Base-by-base conservation (phyloP, 176 grass and related monocot genomes). In the Oryza australiensis region DNA sequence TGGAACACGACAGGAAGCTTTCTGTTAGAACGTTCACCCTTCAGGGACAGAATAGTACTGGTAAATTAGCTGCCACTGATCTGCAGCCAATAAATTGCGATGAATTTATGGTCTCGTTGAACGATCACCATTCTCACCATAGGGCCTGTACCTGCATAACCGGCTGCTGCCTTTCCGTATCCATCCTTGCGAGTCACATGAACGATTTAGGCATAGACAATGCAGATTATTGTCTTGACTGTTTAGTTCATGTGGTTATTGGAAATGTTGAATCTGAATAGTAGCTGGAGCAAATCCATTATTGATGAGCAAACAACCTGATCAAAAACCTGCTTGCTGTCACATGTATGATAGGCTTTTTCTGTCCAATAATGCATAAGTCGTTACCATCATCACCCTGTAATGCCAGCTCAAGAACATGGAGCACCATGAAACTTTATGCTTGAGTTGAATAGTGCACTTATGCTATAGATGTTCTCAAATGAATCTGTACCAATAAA, bases 361-460 rank as follows among this genome's bases (percentile, higher is more conserved):
- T 70, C 53, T 32, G 20, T 70, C 64, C 41, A 74, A 68, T 62
- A 62, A 33, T 45, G 26, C 51, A 53, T 30, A 35, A 80, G 15
- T 20, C 12, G 48, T 65, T 37, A 43, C 14, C 23, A 76, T 67
- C 26, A 79, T 57, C 13, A 27, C 45, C 34, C 42, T 59, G 59
- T 42, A 66, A 72, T 71, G 48, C 14, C 82, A 80, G 71, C 34
- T 85, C 49, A 89, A 46, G 40, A 80, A 30, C 37, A 74, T 79
- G 80, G 16, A 62, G 43, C 28, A 34, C 45, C 66, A 27, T 72
- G 38, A 65, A 26, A 9, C 57, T 72, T 12, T 16, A 26, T 35
- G 73, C 16, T 65, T 73, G 55, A 73, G 29, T 22, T 28, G 55
- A 60, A 60, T 60, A 23, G 23, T 60, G 55, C 46, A 85, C 35